phyloP scores from a whole-genome alignment of 768 basidiomycete species.

The Lyophyllum decastes region DNA sequence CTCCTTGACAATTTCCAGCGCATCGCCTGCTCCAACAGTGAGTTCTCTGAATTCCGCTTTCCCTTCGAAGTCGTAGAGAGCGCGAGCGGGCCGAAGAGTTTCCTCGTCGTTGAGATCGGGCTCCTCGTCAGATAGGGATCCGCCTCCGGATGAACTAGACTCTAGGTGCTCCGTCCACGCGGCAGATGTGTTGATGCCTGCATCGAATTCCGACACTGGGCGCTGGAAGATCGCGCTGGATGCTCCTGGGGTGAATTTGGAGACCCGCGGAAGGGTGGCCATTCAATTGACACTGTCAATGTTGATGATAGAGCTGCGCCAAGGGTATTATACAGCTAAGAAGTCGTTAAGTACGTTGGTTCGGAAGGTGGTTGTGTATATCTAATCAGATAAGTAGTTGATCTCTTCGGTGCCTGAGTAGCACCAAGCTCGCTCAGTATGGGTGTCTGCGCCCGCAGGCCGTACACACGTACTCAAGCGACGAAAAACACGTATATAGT shows the following conservation, averaged over 20 bases:
- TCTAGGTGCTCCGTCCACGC: conserved; percentile 75
- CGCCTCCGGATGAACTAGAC: conserved; percentile 31
- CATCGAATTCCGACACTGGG: conserved; percentile 62
- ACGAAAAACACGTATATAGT: too few relatives aligned
- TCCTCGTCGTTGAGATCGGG: conserved; percentile 34
- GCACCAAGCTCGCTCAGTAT: conserved; percentile 39
- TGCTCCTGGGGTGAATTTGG: conserved; percentile 12
- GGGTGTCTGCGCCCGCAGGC: too few relatives aligned
- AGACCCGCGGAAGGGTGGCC: conserved; percentile 20
- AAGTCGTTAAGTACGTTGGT: too few relatives aligned
- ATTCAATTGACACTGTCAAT: conserved; percentile 2
- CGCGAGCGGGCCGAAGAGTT: conserved; percentile 56
- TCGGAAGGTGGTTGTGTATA: too few relatives aligned
- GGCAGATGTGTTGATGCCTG: conserved; percentile 73
- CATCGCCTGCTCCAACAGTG: conserved; percentile 66
- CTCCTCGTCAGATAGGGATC: conserved; percentile 59
- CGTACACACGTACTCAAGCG: too few relatives aligned
- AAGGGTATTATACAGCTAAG: too few relatives aligned
- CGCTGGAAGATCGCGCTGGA: conserved; percentile 16
- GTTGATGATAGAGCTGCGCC: background rate
- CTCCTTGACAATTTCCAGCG: conserved; percentile 69
- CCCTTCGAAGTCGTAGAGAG: conserved; percentile 74
- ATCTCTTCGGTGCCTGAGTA: background rate
- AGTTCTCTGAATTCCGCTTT: conserved; percentile 77
- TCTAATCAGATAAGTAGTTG: too few relatives aligned